Evolutionary conservation across 345 rosid genomes (phyloP).

Genomic region (Syzygium grande): DNA sequence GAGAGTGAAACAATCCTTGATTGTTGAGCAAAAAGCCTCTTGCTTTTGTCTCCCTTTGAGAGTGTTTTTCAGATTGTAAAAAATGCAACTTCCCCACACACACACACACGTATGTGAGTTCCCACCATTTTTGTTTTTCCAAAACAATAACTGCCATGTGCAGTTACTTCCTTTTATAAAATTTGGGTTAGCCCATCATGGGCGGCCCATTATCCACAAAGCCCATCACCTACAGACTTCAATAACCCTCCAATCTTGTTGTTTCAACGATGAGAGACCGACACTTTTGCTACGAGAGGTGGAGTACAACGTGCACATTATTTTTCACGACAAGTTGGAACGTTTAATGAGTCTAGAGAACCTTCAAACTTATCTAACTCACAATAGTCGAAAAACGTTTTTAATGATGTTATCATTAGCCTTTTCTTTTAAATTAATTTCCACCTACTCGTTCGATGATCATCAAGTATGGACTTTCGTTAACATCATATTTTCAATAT

Average conservation of each 20-base stretch:
- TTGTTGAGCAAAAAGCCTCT: no score
- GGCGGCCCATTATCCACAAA: no score
- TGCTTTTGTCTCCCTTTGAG: no score
- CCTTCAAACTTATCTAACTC: neutral
- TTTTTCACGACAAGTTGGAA: neutral
- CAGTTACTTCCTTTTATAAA: no score
- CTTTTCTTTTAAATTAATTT: neutral
- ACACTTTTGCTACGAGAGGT: neutral
- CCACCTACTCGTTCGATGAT: neutral
- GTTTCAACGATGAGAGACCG: neutral
- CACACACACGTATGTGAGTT: no score
- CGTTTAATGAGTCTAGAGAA: neutral
- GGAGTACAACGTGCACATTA: neutral
- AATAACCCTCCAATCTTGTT: fast-evolving
- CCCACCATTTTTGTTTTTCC: no score
- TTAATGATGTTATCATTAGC: neutral
- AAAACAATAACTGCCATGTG: no score
- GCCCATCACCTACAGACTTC: neutral
- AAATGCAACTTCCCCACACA: no score
- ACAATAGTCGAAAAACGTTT: no score
- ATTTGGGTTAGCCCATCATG: no score
- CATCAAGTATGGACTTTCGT: neutral
- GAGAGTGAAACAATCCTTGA: no score
- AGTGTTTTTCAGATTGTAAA: no score
- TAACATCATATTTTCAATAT: neutral